Conservation (phyloP, 192 early-diverging fungal species). For the Backusella tuberculispora region DNA sequence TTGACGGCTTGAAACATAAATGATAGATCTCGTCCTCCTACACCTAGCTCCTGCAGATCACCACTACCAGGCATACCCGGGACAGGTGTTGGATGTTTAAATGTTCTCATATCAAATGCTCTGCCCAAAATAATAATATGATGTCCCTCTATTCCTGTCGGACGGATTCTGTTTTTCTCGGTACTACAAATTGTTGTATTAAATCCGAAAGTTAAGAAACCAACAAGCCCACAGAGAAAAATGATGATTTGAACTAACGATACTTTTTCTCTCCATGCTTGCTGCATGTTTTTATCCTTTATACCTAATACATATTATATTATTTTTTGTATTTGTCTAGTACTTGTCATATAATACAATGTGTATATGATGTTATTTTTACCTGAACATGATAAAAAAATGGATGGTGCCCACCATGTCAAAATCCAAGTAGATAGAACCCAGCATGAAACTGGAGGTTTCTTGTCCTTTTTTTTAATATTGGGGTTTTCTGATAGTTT, state of each 20-base stretch:
- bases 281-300: conserved; percentile 54
- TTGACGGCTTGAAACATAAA: conserved; percentile 83
- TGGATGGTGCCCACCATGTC: conserved; percentile 33
- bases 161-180: conserved; percentile 50
- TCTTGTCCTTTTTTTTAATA: background rate
- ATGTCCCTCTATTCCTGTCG: conserved; percentile 52
- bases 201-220: conserved; percentile 87
- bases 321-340: background rate
- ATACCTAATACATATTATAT: conserved; percentile 31
- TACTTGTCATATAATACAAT: too few relatives aligned
- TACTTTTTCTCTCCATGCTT: conserved; percentile 91
- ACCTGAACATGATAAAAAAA: conserved; percentile 28
- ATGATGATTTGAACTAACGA: conserved; percentile 82
- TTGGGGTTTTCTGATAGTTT: background rate
- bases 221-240: conserved; percentile 67
- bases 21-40: conserved; percentile 71
- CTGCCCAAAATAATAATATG: conserved; percentile 67
- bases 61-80: conserved; percentile 48
- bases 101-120: conserved; percentile 63
- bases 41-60: conserved; percentile 59
- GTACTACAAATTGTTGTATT: conserved; percentile 66
- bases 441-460: conserved; percentile 17
- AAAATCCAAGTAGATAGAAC: conserved; percentile 24
- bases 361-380: background rate
- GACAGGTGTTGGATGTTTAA: conserved; percentile 50